Evolutionary conservation across 2,329 filamentous ascomycete species (phyloP), one percentile per base, ranked within the genome.

Genomic region (Aspergillus nomiae): DNA sequence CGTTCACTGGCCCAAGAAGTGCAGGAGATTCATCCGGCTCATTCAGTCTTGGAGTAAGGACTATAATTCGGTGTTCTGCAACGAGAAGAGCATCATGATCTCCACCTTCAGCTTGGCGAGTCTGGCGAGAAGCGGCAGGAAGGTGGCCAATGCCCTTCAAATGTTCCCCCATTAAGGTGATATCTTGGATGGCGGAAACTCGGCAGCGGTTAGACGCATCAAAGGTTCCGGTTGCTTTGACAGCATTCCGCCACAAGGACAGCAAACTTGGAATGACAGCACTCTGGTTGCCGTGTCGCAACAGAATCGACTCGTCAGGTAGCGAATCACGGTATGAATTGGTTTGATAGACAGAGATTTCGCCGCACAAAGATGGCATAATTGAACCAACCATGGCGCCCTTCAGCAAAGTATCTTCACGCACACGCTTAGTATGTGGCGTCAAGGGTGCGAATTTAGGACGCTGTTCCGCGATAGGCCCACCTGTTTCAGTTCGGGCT

Each of bases 361-460:
- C 73, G 16, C 81, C 81, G n/a, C 72, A 70, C 19, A 76, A 67
- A 2, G 76, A 78, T 12, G 73, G 73, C 34, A 68, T 70, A 43
- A 73, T 64, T 19, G 65, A 61, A 21, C 68, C 70, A 54, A 71
- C 63, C 0, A 72, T 69, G 41, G 48, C 56, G 19, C 80, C 81
- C 62, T 79, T 79, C 50, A 81, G 73, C 21, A 83, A 73, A 1
- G 77, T 75, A 46, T 81, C 80, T 70, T 82, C 80, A 19, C 79
- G 78, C 8, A 80, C 68, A 30, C 80, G 79, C 56, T 80, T 78
- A 9, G 81, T 82, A n/a, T 80, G 79, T 10, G 81, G 81, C 5
- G 81, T 83, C 76, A 82, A 78, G 0, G 80, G 81, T 1, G 78
- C 80, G 62, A 83, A 79, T 53, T 71, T 77, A 16, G 75, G 67